Evolutionary conservation across 73 alveolate species (phyloP), one percentile per base, ranked within the genome.

Genomic region (Paramecium biaurelia): DNA sequence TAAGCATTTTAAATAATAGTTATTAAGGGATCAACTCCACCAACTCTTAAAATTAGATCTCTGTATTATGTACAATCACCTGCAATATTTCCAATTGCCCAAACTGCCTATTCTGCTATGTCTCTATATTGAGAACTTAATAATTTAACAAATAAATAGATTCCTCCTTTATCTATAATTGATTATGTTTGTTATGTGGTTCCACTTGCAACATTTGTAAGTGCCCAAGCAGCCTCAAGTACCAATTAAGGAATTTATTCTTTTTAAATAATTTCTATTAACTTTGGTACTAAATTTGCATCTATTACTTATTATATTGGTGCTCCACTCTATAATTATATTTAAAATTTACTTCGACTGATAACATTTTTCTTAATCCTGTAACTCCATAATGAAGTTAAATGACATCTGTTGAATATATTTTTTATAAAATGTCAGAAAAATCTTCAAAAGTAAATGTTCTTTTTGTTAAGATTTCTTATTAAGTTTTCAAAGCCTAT

Each of bases 21-120:
- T 12, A 98, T 92, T 15, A 98, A 92, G 37, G 98, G 98, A 34
- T 93, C 95, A 53, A 96, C 93, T 15, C 98, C 98, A 43, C 98
- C 98, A 10, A 85, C 94, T 23, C 90, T 85, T 15, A 97, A 92
- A 63, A 98, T 93, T 9, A 93, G 49, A 89, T 97, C 99, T 70
- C 99, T 95, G 56, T 92, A 93, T 45, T 96, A 92, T 56, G 90
- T 26, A 84, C 98, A 88, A 49, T 98, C 99, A 32, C 99, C 99
- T 2, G 99, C 98, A 85, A 98, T 96, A 92, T 98, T 98, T 28
- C 99, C 99, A 1, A 98, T 92, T 1, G 99, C 97, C 99, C 99
- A 98, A 57, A 98, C 95, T 0, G 99, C 98, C 84, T 98, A 98
- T 70, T 96, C 98, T 18, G 92, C 95, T 38, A 98, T 97, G 87